Base-by-base conservation (phyloP, 805 yeast genomes). In the Pichia gijzeniarum region DNA sequence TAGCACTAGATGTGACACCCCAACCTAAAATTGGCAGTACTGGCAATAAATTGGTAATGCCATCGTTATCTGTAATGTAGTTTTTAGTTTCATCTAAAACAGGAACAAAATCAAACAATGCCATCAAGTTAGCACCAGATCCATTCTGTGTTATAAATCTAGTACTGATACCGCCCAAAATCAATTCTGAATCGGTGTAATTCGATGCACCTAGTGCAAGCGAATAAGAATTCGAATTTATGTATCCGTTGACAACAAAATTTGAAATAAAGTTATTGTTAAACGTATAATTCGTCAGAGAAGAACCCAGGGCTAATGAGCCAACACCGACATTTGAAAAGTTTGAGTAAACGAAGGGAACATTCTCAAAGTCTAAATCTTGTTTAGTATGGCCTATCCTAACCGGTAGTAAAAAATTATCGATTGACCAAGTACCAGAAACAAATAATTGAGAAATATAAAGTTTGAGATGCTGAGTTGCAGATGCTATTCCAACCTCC, bases 121-220 rank as follows among this genome's bases (percentile, higher is more conserved):
- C 48, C 48, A 46, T 46, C 10, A 10, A 10, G 17, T 13, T 9
- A 1, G 80, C 85, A 6, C 53, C 52, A 3, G 21, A 12, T 20
- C 38, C 45, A 25, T n/a, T 16, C 14, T 38, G 14, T 30, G 33
- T 25, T 48, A 59, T 74, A 39, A 69, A 67, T 25, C 64, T 59
- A 9, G 68, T 63, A 54, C 80, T 77, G 4, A 83, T 75, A 3
- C 76, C 79, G 10, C 93, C 90, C 2, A 82, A 65, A 7, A 80
- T 57, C 12, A 83, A 47, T 36, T 56, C 57, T 9, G 74, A 71
- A 22, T 56, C 41, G 19, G 56, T 27, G 5, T 42, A 37, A 47
- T 55, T 56, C 4, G 53, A 55, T 10, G 66, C 64, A 28, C 47
- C 38, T 14, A 71, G 43, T 56, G 70, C 70, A 28, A 76, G 51